These are phyloP conservation scores for Phaeosphaeriaceae sp. DNA, from an alignment of 2,329 filamentous ascomycete genomes.

Conservation along the genomic window DNA sequence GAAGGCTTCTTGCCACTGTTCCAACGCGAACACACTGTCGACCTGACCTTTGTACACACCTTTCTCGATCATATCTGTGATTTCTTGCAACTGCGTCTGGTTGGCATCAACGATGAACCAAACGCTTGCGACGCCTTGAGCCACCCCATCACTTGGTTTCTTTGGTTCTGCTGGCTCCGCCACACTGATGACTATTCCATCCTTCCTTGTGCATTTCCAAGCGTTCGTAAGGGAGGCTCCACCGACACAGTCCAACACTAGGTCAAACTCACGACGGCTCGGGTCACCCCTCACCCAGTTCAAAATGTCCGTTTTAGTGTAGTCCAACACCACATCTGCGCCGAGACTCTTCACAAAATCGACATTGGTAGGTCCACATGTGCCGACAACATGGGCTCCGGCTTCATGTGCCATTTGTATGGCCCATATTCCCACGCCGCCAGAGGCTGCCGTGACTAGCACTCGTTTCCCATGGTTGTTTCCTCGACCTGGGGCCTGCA, in stretches of 20 bases:
- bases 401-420: slow-evolving; percentile 50
- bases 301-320: slow-evolving; percentile 39
- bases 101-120: slow-evolving; percentile 55
- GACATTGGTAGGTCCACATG: slow-evolving; percentile 48
- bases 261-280: slow-evolving; percentile 45
- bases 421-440: slow-evolving; percentile 55
- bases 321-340: slow-evolving; percentile 52
- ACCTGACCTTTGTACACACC: slow-evolving; percentile 46
- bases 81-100: slow-evolving; percentile 45
- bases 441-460: slow-evolving; percentile 54
- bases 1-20: slow-evolving; percentile 51
- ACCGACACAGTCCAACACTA: slow-evolving; percentile 56
- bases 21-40: slow-evolving; percentile 53
- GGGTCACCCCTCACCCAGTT: slow-evolving; percentile 42
- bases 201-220: slow-evolving; percentile 51
- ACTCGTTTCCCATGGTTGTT: slow-evolving; percentile 43
- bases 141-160: slow-evolving; percentile 37
- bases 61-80: slow-evolving; percentile 50
- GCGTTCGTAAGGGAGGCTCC: slow-evolving; percentile 50
- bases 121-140: slow-evolving; percentile 38
- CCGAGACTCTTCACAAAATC: slow-evolving; percentile 51
- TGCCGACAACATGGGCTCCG: slow-evolving; percentile 51
- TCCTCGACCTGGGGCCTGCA: slow-evolving; percentile 4
- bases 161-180: slow-evolving; percentile 42
- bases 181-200: slow-evolving; percentile 51